Conservation (phyloP, 2,329 filamentous ascomycete species). For the Trichophyton schoenleinii region DNA sequence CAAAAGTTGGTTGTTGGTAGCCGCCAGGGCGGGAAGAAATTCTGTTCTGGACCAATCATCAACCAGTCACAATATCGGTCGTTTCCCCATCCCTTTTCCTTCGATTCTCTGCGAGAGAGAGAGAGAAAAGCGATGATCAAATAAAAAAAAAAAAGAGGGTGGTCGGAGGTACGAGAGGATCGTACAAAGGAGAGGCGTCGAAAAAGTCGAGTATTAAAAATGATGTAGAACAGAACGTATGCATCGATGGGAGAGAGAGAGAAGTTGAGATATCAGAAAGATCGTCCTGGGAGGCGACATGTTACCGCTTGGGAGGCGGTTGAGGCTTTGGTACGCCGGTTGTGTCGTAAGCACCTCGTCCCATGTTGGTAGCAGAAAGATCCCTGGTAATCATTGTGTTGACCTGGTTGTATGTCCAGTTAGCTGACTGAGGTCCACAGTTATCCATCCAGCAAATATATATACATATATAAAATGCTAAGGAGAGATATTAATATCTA, state of each 20-base stretch:
- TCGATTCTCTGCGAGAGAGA: background rate
- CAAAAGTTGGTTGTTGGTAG: constrained; percentile 1
- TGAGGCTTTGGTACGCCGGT: constrained; percentile 40
- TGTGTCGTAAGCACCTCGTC: constrained; percentile 41
- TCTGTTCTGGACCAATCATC: background rate
- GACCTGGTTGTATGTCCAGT: background rate
- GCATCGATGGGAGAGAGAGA: background rate
- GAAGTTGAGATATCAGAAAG: background rate
- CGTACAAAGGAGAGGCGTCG: constrained; percentile 5
- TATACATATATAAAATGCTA: background rate
- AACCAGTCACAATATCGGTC: background rate
- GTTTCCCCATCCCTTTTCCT: background rate
- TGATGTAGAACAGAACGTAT: constrained; percentile 3
- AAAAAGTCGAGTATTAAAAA: constrained; percentile 17
- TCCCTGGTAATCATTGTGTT: constrained; percentile 11
- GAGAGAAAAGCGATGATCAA: background rate
- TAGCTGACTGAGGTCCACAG: background rate
- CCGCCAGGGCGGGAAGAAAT: background rate
- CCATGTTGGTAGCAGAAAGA: constrained; percentile 36
- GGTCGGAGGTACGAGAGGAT: background rate
- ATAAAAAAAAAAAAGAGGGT: background rate
- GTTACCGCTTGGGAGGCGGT: constrained; percentile 29
- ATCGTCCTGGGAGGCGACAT: background rate
- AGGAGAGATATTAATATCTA: background rate
- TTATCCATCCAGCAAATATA: background rate